phyloP scores from a whole-genome alignment of 2,329 filamentous ascomycete genomes.

The Phialophora verrucosa region DNA sequence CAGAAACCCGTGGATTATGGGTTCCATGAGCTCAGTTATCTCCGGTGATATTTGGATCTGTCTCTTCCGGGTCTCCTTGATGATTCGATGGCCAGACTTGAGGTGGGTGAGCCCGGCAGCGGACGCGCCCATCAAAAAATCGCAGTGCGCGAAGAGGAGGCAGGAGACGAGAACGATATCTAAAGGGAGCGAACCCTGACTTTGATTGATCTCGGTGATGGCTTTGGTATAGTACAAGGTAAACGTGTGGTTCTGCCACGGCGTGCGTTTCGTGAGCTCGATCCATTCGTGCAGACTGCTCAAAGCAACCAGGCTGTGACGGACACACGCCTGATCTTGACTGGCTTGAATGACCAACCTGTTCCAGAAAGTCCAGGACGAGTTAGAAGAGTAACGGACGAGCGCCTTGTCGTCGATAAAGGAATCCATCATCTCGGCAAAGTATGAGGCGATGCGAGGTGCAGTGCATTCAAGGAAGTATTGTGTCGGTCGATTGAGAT shows the following conservation, averaged over 20 bases:
- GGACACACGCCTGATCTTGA: constrained; percentile 23
- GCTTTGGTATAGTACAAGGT: constrained; percentile 32
- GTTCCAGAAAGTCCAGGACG: constrained; percentile 29
- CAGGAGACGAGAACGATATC: constrained; percentile 32
- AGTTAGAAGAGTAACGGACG: constrained; percentile 17
- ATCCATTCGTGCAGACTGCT: constrained; percentile 33
- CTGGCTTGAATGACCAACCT: constrained; percentile 28
- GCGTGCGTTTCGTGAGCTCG: constrained; percentile 30
- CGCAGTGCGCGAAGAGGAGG: constrained; percentile 32
- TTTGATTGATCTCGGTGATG: constrained; percentile 31
- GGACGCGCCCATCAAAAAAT: constrained; percentile 32
- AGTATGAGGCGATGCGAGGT: constrained; percentile 28
- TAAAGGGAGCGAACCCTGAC: constrained; percentile 24
- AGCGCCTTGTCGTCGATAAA: constrained; percentile 29
- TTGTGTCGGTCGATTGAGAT: constrained; percentile 25
- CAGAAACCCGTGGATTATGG: constrained; percentile 30
- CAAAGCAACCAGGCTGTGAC: constrained; percentile 28
- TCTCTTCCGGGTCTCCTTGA: constrained; percentile 25
- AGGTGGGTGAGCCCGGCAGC: constrained; percentile 29
- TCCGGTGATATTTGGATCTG: constrained; percentile 22
- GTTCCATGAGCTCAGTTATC: constrained; percentile 24
- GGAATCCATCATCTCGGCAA: constrained; percentile 33
- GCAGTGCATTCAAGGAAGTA: constrained; percentile 32
- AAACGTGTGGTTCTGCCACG: constrained; percentile 30
- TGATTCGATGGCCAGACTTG: constrained; percentile 29